Percentiles rank a stretch among this genome's conserved stretches.
Evolutionary conservation across 1,139 yeast genomes (phyloP).

Genomic region (Magnusiomyces paraingens): DNA sequence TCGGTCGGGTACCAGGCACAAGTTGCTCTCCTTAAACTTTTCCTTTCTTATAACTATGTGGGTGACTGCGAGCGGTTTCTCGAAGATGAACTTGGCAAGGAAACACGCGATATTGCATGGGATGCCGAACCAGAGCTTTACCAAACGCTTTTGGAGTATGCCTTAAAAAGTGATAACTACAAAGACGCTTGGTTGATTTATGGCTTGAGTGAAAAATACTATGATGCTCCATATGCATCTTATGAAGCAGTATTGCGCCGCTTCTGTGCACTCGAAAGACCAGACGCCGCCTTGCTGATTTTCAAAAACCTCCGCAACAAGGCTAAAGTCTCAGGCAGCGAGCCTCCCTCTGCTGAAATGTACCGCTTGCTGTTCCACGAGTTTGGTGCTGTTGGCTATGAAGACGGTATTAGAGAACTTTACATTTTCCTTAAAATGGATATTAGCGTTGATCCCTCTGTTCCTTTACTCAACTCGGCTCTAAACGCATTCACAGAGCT

Average conservation of each 20-base stretch:
- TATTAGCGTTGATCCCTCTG: constrained; percentile 50
- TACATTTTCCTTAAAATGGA: constrained; percentile 67
- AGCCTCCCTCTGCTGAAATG: constrained; percentile 62
- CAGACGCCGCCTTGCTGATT: constrained; percentile 58
- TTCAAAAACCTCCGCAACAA: constrained; percentile 58
- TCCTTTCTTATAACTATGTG: constrained; percentile 44
- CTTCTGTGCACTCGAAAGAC: constrained; percentile 51
- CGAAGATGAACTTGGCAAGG: constrained; percentile 48
- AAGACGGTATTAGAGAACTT: constrained; percentile 61
- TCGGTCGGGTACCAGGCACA: constrained; percentile 41
- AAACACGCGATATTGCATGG: constrained; percentile 31
- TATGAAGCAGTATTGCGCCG: constrained; percentile 56
- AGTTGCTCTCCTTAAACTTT: constrained; percentile 41
- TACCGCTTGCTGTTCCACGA: constrained; percentile 54
- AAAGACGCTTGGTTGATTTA: constrained; percentile 62
- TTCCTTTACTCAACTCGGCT: constrained; percentile 53
- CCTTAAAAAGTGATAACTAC: constrained; percentile 36
- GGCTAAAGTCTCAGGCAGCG: constrained; percentile 50
- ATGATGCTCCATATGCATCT: constrained; percentile 53
- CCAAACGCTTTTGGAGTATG: constrained; percentile 43
- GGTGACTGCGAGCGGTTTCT: constrained; percentile 57
- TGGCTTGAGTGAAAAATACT: constrained; percentile 52
- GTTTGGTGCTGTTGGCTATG: constrained; percentile 55
- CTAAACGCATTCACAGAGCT: constrained; percentile 62
- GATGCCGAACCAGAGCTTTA: constrained; percentile 36